A percentile compares a stretch with the other conserved stretches of the same genome.
phyloP scores from a whole-genome alignment of 352 stramenopile species.

The Albugo candida region DNA sequence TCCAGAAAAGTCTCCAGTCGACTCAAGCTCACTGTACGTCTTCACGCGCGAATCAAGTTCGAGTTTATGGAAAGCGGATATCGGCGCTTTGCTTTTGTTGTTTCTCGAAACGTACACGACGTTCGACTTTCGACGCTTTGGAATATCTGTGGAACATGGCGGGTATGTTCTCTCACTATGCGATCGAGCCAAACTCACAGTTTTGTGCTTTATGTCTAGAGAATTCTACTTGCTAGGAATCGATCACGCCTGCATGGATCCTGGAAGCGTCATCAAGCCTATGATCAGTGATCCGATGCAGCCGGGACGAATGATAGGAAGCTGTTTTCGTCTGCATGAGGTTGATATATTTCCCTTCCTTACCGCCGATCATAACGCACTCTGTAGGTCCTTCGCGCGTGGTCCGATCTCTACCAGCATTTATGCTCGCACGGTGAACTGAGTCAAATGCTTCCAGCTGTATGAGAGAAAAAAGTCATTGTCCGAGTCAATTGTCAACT shows the following conservation, averaged over 20 bases:
- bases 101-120: constrained; percentile 74
- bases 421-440: too few relatives aligned
- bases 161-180: constrained; percentile 25
- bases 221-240: constrained; percentile 46
- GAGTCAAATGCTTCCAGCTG: too few relatives aligned
- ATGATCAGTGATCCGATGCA: constrained; percentile 65
- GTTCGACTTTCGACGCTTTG: constrained; percentile 68
- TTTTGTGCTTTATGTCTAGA: constrained; percentile 11
- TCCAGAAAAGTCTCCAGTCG: too few relatives aligned
- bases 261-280: constrained; percentile 23
- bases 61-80: constrained; percentile 39
- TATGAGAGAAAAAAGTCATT: too few relatives aligned
- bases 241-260: constrained; percentile 18
- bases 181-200: not conserved
- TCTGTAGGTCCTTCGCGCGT: not conserved
- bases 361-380: too few relatives aligned
- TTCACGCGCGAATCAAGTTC: constrained; percentile 25
- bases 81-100: constrained; percentile 51
- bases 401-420: not conserved
- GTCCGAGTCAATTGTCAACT: too few relatives aligned
- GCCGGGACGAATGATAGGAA: constrained; percentile 40
- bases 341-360: constrained; percentile 4
- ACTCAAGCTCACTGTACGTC: constrained; percentile 16
- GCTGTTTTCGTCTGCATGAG: constrained; percentile 69
- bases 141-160: constrained; percentile 46